Evolutionary conservation across 2,329 filamentous ascomycete species (phyloP), one percentile per base, ranked within the genome.

Genomic region (Zalaria sp.): DNA sequence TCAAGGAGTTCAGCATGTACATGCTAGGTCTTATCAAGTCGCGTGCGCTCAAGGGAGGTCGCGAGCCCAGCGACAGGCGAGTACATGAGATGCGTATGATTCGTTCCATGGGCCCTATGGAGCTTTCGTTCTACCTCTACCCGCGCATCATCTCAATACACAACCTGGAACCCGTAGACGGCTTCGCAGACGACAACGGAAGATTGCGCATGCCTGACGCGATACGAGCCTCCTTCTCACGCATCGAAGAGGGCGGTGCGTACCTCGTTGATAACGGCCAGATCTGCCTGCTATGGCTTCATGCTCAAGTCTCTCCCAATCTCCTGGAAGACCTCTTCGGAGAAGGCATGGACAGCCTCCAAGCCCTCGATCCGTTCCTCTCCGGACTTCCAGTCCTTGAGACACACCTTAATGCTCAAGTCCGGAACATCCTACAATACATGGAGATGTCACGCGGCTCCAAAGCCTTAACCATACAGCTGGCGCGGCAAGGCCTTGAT

Each of bases 1-100:
- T 98, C 27, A 96, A 96, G 59, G 91, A 98, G 58, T 88, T 94
- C 53, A 79, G 83, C 54, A 96, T 98, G 87, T 96, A 91, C 61
- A 84, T 93, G 64, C 78, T 98, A 6, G 81, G 83, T 38, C 67
- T 96, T 48, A 66, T 93, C 58, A 98, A 98, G 62, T 88, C 78
- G 43, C 79, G 91, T 44, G 88, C 89, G 3, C 87, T 96, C 67
- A 96, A 96, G 67, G 75, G 84, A 40, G 89, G 89, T 44, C 79
- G 81, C 50, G 91, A 98, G 62, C 83, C 85, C 31, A 86, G 84
- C 6, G 91, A 98, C 61, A 79, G 91, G 47, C 75, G 91, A 47
- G 81, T 93, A 9, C 83, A 96, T 54, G 89, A 95, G 57, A 80
- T 93, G 71, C 79, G 89, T 40, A 80, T 94, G 75, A 73, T 98